Conservation (phyloP, 176 grass and related monocot species). For the Puccinellia tenuiflora region DNA sequence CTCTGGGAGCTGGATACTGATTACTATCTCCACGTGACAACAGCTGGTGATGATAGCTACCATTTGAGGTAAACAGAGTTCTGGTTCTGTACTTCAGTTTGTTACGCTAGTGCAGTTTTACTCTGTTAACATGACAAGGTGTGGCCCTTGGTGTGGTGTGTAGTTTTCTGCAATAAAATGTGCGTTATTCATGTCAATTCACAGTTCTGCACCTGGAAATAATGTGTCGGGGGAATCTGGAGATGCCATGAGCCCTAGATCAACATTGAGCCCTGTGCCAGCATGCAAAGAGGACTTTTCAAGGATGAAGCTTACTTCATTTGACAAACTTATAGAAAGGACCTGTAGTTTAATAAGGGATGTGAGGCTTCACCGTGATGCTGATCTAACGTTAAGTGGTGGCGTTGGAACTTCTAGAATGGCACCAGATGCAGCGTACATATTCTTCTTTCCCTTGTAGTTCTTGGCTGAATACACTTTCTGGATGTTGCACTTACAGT, state of each 20-base stretch:
- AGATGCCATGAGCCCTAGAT: slow-evolving; percentile 28
- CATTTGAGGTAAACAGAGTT: slow-evolving; percentile 44
- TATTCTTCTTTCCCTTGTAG: slow-evolving; percentile 13
- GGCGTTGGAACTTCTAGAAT: slow-evolving; percentile 58
- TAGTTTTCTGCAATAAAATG: slow-evolving; percentile 1
- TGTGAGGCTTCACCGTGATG: slow-evolving; percentile 72
- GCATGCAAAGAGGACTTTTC: slow-evolving; percentile 83
- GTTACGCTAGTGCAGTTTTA: neutral
- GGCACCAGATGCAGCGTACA: slow-evolving; percentile 95
- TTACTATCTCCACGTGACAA: slow-evolving; percentile 96
- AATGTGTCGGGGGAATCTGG: slow-evolving; percentile 25
- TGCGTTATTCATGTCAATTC: slow-evolving; percentile 11
- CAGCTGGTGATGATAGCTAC: slow-evolving; percentile 65
- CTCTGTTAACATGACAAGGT: neutral
- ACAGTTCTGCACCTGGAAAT: slow-evolving; percentile 37
- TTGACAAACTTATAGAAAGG: slow-evolving; percentile 77
- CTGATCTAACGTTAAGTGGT: slow-evolving; percentile 45
- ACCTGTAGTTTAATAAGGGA: slow-evolving; percentile 68
- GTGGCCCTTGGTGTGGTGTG: neutral
- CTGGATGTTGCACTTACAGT: neutral
- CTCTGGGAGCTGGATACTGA: slow-evolving; percentile 97
- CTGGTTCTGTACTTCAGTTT: slow-evolving; percentile 6
- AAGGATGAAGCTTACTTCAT: slow-evolving; percentile 76
- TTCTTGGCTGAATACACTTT: neutral
- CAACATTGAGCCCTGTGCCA: slow-evolving; percentile 47